Evolutionary conservation across 2,329 filamentous ascomycete genomes (phyloP).

Genomic region (Albifimbria verrucaria): DNA sequence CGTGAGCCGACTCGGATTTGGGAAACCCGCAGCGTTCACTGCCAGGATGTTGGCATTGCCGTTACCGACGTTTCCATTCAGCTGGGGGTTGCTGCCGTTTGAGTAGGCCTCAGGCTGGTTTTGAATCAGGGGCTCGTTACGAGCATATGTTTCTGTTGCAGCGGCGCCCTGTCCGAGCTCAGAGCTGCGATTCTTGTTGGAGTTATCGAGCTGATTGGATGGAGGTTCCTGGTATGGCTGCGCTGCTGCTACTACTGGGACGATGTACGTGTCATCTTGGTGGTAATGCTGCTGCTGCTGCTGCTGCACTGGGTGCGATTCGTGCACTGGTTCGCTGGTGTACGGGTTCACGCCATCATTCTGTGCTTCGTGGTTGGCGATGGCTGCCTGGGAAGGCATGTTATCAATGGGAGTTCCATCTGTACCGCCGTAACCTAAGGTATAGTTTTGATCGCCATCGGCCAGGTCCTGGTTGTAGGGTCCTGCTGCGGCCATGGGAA

Average conservation of each 20-base stretch:
- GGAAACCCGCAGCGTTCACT: constrained; percentile 20
- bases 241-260: constrained; percentile 14
- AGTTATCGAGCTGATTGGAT: neutral
- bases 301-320: constrained; percentile 12
- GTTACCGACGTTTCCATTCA: neutral
- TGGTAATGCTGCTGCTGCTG: constrained; percentile 13
- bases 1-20: constrained; percentile 9
- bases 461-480: constrained; percentile 28
- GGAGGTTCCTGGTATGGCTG: constrained; percentile 10
- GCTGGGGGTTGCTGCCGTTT: neutral
- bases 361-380: constrained; percentile 47
- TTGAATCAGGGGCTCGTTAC: neutral
- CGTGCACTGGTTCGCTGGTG: constrained; percentile 40
- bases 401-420: constrained; percentile 43
- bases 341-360: constrained; percentile 58
- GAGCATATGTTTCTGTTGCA: neutral
- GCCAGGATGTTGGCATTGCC: constrained; percentile 14
- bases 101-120: neutral
- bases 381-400: constrained; percentile 46
- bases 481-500: constrained; percentile 34
- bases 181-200: neutral
- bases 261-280: constrained; percentile 11
- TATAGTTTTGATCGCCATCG: constrained; percentile 9
- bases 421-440: constrained; percentile 42
- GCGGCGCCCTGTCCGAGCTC: neutral